Evolutionary conservation across 768 basidiomycete species (phyloP).

Genomic region (Chalciporus pseudorubinellus): DNA sequence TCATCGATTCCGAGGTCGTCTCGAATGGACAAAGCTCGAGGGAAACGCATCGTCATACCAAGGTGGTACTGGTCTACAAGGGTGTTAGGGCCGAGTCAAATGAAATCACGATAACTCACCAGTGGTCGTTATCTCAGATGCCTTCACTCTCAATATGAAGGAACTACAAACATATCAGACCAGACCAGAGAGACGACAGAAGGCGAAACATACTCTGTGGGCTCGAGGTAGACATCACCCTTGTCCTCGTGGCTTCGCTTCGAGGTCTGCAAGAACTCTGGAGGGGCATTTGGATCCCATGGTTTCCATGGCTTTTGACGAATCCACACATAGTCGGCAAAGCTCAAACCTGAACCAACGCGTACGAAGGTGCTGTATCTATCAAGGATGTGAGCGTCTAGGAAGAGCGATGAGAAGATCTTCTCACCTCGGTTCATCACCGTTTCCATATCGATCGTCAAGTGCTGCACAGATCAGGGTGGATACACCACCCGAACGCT

Average conservation of each 20-base stretch:
- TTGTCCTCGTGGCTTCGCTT: conserved; percentile 69
- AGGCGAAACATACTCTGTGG: conserved; percentile 63
- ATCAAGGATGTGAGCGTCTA: not conserved
- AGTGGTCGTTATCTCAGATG: conserved; percentile 80
- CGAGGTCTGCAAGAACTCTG: conserved; percentile 63
- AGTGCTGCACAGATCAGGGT: conserved; percentile 86
- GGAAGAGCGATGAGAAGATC: not conserved
- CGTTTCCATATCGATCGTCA: conserved; percentile 60
- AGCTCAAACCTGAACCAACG: conserved; percentile 86
- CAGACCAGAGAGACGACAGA: not conserved
- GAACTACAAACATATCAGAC: conserved; percentile 52
- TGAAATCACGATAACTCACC: conserved; percentile 40
- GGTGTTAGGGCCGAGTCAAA: not conserved
- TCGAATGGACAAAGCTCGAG: conserved; percentile 75
- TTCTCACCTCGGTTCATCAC: conserved; percentile 60
- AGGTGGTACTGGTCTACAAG: conserved; percentile 74
- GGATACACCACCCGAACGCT: conserved; percentile 85
- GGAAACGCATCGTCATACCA: conserved; percentile 92
- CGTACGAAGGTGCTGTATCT: conserved; percentile 89
- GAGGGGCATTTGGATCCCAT: conserved; percentile 73
- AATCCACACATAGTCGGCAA: conserved; percentile 85
- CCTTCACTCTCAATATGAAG: conserved; percentile 91
- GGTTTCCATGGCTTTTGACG: conserved; percentile 77
- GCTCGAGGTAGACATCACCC: conserved; percentile 89
- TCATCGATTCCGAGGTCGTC: conserved; percentile 74